phyloP scores from a whole-genome alignment of 73 alveolate genomes.

The Tetrahymena borealis region DNA sequence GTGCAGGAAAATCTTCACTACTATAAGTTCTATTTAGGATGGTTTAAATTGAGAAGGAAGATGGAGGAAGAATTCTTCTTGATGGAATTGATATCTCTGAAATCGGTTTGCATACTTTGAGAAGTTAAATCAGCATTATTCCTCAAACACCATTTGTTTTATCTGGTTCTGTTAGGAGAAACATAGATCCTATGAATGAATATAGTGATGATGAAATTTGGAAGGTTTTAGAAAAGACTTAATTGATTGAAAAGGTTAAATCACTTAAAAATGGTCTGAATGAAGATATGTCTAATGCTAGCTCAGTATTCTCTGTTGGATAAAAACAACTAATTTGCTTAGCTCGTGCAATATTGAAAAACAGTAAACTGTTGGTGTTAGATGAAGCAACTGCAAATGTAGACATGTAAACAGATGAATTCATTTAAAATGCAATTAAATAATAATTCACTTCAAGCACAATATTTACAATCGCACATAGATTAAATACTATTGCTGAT shows the following conservation, averaged over 20 bases:
- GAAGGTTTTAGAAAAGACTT: conserved; percentile 11
- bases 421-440: conserved; percentile 40
- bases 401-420: conserved; percentile 48
- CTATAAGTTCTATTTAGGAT: conserved; percentile 52
- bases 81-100: conserved; percentile 58
- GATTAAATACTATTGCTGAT: conserved; percentile 37
- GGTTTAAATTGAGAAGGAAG: conserved; percentile 2
- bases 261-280: not conserved
- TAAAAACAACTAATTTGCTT: conserved; percentile 49
- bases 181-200: conserved; percentile 64
- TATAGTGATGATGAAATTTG: conserved; percentile 11
- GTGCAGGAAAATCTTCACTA: conserved; percentile 90
- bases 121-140: conserved; percentile 53
- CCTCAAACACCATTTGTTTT: conserved; percentile 71
- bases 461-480: conserved; percentile 51
- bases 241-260: not conserved
- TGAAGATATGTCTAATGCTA: not conserved
- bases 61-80: not conserved
- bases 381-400: conserved; percentile 66
- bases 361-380: conserved; percentile 43
- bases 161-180: conserved; percentile 56
- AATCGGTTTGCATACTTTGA: conserved; percentile 48
- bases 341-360: conserved; percentile 46
- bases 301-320: conserved; percentile 44
- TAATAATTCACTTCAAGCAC: conserved; percentile 35